Evolutionary conservation across 148 eudicot genomes (phyloP).

Genomic region (Cornus kousa): DNA sequence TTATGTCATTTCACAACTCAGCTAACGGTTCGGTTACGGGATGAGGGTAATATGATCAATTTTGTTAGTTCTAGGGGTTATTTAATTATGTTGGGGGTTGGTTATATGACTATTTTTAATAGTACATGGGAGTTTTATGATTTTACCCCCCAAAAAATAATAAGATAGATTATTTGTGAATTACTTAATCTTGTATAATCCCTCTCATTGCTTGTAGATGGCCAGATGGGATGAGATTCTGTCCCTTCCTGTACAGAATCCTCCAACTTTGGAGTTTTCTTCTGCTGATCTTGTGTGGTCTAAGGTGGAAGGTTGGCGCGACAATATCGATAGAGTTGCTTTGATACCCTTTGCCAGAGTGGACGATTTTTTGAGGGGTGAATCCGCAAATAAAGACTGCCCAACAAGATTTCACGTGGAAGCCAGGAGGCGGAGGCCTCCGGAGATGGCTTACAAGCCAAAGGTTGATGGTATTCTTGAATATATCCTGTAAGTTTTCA

Average conservation of each 20-base stretch:
- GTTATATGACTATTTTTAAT: too few relatives aligned
- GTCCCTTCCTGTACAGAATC: slow-evolving; percentile 94
- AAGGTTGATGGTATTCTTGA: slow-evolving; percentile 96
- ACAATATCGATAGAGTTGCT: slow-evolving; percentile 79
- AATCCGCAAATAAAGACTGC: slow-evolving; percentile 78
- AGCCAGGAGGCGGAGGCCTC: slow-evolving; percentile 72
- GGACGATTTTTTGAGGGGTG: slow-evolving; percentile 85
- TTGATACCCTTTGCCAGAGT: slow-evolving; percentile 87
- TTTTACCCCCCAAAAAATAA: too few relatives aligned
- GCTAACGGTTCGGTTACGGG: too few relatives aligned
- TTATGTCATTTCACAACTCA: not conserved
- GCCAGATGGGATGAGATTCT: slow-evolving; percentile 96
- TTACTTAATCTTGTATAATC: not conserved
- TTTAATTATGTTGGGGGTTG: too few relatives aligned
- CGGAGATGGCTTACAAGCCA: slow-evolving; percentile 58
- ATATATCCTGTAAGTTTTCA: slow-evolving; percentile 71
- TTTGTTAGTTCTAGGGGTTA: too few relatives aligned
- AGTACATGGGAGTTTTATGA: too few relatives aligned
- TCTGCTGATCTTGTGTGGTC: slow-evolving; percentile 86
- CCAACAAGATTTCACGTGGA: slow-evolving; percentile 93
- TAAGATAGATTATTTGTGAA: too few relatives aligned
- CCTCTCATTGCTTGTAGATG: slow-evolving; percentile 45
- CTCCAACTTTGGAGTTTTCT: slow-evolving; percentile 74
- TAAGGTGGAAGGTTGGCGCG: slow-evolving; percentile 82
- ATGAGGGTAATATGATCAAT: too few relatives aligned